phyloP scores from a whole-genome alignment of 257 asterid species.

The Coffea eugenioides region DNA sequence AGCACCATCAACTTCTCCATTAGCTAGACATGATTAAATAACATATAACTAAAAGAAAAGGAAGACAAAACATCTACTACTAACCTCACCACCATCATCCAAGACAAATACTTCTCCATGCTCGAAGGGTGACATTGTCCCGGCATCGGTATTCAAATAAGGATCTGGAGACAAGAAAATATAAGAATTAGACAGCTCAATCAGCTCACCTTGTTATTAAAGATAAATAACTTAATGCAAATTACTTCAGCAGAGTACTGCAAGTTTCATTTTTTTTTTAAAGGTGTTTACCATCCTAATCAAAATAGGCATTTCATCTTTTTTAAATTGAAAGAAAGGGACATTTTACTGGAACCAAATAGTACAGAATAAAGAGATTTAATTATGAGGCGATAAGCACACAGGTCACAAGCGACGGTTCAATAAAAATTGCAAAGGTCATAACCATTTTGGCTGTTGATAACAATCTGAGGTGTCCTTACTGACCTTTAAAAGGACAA shows the following conservation, averaged over 20 bases:
- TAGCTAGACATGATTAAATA: neutral
- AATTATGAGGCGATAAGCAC: neutral
- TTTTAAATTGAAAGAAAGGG: neutral
- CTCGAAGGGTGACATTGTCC: conserved; percentile 97
- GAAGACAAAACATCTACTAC: conserved; percentile 14
- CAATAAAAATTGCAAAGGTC: conserved; percentile 12
- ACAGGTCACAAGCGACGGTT: conserved; percentile 8
- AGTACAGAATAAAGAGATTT: conserved; percentile 2
- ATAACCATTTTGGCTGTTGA: neutral
- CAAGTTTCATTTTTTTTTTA: no score
- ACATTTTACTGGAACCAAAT: neutral
- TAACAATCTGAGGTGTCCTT: neutral
- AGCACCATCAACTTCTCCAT: neutral
- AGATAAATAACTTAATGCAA: conserved; percentile 4
- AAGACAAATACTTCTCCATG: conserved; percentile 94
- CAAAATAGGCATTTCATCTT: conserved; percentile 2
- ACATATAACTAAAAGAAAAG: neutral
- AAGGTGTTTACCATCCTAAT: neutral
- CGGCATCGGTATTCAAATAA: conserved; percentile 90
- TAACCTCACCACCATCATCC: conserved; percentile 99
- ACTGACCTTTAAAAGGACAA: neutral
- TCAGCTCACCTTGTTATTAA: neutral
- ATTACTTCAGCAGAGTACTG: neutral
- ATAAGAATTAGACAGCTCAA: neutral
- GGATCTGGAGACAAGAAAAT: conserved; percentile 57